Evolutionary conservation across 257 asterid species (phyloP), one percentile per base, ranked within the genome.

Genomic region (Ocimum tenuiflorum): DNA sequence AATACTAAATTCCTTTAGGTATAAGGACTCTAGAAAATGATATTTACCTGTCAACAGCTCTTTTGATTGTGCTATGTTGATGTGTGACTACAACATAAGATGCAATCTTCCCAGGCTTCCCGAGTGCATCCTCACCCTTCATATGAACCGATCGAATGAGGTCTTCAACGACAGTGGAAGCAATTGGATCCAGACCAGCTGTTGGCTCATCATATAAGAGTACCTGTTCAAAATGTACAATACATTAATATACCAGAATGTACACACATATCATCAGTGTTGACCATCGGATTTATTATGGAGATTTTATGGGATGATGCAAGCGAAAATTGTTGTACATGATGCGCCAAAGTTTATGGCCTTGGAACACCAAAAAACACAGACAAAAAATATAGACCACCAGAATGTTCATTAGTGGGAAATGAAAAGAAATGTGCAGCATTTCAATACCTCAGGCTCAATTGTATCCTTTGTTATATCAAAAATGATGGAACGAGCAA

Each of bases 151-250:
- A 94, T 59, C 99, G 96, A 63, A 90, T 94, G 75, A 94, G 94
- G 81, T 94, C 99, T 77, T 94, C 99, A 70, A 94, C 96, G 54
- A 94, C 99, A 3, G 99, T 94, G 12, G 97, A 94, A 1, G 99
- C 99, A 78, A 94, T 94, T 50, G 99, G 99, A 85, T 94, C 99
- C 29, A 94, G 94, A 62, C 99, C 99, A 74, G 99, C 97, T 54
- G 97, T 94, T 52, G 99, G 99, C 78, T 94, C 99, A 59, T 94
- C 99, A 68, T 90, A 94, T 61, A 94, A 78, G 60, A 94, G 94
- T 64, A 94, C 99, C 99, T 92, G 82, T 69, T 63, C 85, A 57
- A 60, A 75, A 60, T 59, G 22, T 46, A 68, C 15, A 27, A 20
- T 20, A 51, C 47, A 56, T 55, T 67, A 66, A 12, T n/a, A 29